Conservation (phyloP, 2,329 filamentous ascomycete genomes). For the Hypoxylon sp. region DNA sequence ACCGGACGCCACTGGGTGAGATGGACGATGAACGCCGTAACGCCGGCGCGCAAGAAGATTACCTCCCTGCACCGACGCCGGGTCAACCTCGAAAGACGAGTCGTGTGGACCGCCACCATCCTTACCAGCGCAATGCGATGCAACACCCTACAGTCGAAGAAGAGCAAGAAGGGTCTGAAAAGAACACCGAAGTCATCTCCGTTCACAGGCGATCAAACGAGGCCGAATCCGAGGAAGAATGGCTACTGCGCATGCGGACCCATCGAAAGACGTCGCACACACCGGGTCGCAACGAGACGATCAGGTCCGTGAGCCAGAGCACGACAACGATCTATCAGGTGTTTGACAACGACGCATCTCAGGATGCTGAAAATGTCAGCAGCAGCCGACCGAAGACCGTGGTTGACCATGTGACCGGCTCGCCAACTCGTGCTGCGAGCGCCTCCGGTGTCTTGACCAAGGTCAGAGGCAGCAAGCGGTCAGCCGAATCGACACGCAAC, state of each 20-base stretch:
- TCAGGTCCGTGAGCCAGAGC: constrained; percentile 79
- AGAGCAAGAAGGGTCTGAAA: constrained; percentile 62
- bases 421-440: constrained; percentile 62
- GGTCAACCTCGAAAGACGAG: constrained; percentile 94
- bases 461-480: constrained; percentile 71
- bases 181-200: constrained; percentile 71
- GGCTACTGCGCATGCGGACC: constrained; percentile 79
- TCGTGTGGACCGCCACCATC: constrained; percentile 80
- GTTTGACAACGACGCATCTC: constrained; percentile 75
- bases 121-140: constrained; percentile 72
- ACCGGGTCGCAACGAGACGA: constrained; percentile 71
- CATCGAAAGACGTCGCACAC: constrained; percentile 74
- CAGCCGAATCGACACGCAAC: constrained; percentile 63
- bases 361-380: constrained; percentile 79
- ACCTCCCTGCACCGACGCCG: constrained; percentile 92
- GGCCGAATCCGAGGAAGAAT: constrained; percentile 84
- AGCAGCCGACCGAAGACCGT: constrained; percentile 67
- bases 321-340: constrained; percentile 76
- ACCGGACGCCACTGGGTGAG: constrained; percentile 90
- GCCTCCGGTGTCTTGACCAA: constrained; percentile 71
- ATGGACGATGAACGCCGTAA: constrained; percentile 83
- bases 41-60: constrained; percentile 83
- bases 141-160: constrained; percentile 61
- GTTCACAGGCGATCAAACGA: constrained; percentile 72
- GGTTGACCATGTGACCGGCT: constrained; percentile 64